Evolutionary conservation across 2,329 filamentous ascomycete species (phyloP).

Genomic region (Macrophomina phaseolina): DNA sequence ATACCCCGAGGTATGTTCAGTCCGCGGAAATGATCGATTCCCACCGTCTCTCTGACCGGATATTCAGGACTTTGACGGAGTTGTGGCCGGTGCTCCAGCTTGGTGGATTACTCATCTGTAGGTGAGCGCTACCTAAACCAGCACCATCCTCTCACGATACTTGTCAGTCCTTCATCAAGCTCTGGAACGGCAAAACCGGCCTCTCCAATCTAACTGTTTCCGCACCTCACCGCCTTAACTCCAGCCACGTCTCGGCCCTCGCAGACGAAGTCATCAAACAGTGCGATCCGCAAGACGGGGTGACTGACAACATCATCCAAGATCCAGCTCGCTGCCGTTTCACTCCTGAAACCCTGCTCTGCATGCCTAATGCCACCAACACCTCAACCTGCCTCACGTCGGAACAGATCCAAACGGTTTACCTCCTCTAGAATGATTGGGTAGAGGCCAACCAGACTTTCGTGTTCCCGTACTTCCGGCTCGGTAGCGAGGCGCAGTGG

Average conservation of each 20-base stretch:
- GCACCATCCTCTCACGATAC: no score
- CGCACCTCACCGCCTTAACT: not conserved
- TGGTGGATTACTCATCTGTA: constrained; percentile 41
- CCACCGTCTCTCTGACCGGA: no score
- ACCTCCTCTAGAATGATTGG: not conserved
- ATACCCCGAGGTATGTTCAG: constrained; percentile 46
- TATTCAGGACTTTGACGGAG: constrained; percentile 60
- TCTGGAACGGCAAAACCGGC: no score
- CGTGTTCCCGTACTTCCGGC: not conserved
- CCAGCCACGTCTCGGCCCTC: not conserved
- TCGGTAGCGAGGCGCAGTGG: not conserved
- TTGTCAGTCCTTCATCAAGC: no score
- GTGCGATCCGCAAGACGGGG: not conserved
- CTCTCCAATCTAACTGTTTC: not conserved
- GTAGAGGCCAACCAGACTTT: not conserved
- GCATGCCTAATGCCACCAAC: not conserved
- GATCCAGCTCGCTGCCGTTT: not conserved
- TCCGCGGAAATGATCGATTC: no score
- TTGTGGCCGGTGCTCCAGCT: constrained; percentile 58
- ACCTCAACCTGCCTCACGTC: not conserved
- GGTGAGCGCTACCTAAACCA: not conserved
- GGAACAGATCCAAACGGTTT: not conserved
- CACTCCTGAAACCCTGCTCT: not conserved
- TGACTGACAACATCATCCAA: not conserved
- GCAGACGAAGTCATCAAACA: not conserved